Percentiles rank a stretch among this genome's conserved stretches.
Conservation (phyloP, 768 basidiomycete genomes). For the Sporobolomyces pararoseus region DNA sequence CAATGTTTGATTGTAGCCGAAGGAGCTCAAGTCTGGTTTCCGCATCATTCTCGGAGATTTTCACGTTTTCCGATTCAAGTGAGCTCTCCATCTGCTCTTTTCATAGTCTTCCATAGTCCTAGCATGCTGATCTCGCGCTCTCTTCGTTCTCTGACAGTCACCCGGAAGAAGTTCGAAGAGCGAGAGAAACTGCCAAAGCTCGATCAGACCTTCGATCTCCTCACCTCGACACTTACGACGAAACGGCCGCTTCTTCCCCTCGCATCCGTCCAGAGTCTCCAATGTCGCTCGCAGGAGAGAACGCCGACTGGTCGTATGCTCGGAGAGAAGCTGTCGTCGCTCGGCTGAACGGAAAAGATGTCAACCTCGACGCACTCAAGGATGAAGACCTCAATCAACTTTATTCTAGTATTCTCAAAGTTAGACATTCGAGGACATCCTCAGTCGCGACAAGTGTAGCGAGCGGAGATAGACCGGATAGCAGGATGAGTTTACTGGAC, state of each 20-base stretch:
- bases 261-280: slow-evolving; percentile 70
- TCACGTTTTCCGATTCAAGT: slow-evolving; percentile 91
- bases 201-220: slow-evolving; percentile 29
- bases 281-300: slow-evolving; percentile 60
- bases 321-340: slow-evolving; percentile 89
- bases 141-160: slow-evolving; percentile 58
- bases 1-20: slow-evolving; percentile 58
- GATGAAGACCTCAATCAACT: slow-evolving; percentile 72
- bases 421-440: slow-evolving; percentile 67
- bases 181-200: slow-evolving; percentile 65
- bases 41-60: slow-evolving; percentile 96
- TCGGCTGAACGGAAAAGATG: slow-evolving; percentile 72
- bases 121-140: no score
- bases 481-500: slow-evolving; percentile 50
- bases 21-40: slow-evolving; percentile 87
- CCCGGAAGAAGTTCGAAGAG: slow-evolving; percentile 88
- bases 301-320: slow-evolving; percentile 97
- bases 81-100: not conserved
- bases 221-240: slow-evolving; percentile 60
- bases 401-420: slow-evolving; percentile 89
- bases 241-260: slow-evolving; percentile 54
- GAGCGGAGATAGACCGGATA: slow-evolving; percentile 75
- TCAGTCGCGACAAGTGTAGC: slow-evolving; percentile 55
- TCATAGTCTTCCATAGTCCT: no score
- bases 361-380: slow-evolving; percentile 82